A percentile compares a stretch with the other conserved stretches of the same genome.
Conservation (phyloP, 1,284 basidiomycete species). For the Leccinum griseonigrum region DNA sequence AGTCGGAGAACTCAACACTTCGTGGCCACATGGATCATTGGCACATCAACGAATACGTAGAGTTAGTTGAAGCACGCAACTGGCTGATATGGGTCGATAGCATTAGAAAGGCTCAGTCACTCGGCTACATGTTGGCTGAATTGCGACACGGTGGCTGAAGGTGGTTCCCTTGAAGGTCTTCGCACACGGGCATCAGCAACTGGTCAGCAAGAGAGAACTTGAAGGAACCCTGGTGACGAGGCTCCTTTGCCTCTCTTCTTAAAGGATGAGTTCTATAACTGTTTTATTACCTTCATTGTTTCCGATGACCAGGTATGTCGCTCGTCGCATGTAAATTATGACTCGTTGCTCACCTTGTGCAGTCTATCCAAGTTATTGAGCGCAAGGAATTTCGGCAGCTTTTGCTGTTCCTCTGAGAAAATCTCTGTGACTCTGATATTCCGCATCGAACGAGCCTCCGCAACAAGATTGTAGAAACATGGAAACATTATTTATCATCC, state of each 20-base stretch:
- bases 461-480: conserved; percentile 2
- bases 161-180: not conserved
- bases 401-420: not conserved
- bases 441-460: conserved; percentile 1
- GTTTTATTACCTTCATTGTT: conserved; percentile 1
- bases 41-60: not conserved
- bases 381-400: conserved; percentile 2
- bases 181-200: not conserved
- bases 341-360: not conserved
- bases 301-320: conserved; percentile 1
- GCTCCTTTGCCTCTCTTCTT: not conserved
- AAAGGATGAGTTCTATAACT: not conserved
- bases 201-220: not conserved
- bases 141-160: not conserved
- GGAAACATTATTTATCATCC: not conserved
- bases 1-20: not conserved
- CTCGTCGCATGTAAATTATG: not conserved
- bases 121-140: not conserved
- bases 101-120: not conserved
- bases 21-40: not conserved
- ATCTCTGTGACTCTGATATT: conserved; percentile 1
- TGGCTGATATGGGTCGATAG: not conserved
- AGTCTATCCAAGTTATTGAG: conserved; percentile 2
- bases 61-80: not conserved
- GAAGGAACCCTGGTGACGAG: not conserved